Percentiles rank a stretch among this genome's conserved stretches.
Conservation (phyloP, 768 basidiomycete species). For the Boletus barrowsii region DNA sequence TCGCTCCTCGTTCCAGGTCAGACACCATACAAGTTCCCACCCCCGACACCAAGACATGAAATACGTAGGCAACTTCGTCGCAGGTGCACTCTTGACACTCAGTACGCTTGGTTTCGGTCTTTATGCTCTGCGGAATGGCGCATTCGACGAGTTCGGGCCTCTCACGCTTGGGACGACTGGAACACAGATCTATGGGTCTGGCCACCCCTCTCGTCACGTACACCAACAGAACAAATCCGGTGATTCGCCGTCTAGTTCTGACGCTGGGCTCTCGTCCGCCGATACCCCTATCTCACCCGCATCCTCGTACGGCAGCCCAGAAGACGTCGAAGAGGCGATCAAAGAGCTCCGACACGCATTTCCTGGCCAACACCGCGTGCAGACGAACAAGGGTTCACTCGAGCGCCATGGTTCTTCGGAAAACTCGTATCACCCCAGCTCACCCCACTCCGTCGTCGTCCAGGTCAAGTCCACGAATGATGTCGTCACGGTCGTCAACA, state of each 20-base stretch:
- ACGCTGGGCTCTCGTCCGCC: neutral
- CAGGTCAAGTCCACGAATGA: slow-evolving; percentile 70
- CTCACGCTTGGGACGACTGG: neutral
- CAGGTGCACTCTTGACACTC: slow-evolving; percentile 19
- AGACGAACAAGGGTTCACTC: slow-evolving; percentile 50
- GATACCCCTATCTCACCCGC: slow-evolving; percentile 2
- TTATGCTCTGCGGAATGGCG: slow-evolving; percentile 10
- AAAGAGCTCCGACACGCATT: slow-evolving; percentile 47
- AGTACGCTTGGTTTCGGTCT: slow-evolving; percentile 19
- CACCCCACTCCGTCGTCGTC: slow-evolving; percentile 56
- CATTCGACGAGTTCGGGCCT: slow-evolving; percentile 3
- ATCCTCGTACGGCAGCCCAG: slow-evolving; percentile 43
- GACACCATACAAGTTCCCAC: neutral
- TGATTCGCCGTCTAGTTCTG: neutral
- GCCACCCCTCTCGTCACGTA: neutral
- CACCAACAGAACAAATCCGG: slow-evolving; percentile 4
- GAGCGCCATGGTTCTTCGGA: slow-evolving; percentile 62
- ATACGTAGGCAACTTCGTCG: slow-evolving; percentile 11
- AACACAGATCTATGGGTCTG: neutral
- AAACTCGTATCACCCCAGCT: slow-evolving; percentile 63
- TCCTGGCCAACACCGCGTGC: slow-evolving; percentile 44
- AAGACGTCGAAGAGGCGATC: slow-evolving; percentile 51
- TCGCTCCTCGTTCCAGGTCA: neutral
- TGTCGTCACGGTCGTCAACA: slow-evolving; percentile 75
- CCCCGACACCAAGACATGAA: slow-evolving; percentile 4